Evolutionary conservation across 73 alveolate species (phyloP), one percentile per base, ranked within the genome.

Genomic region (Strombidium stylifer): DNA sequence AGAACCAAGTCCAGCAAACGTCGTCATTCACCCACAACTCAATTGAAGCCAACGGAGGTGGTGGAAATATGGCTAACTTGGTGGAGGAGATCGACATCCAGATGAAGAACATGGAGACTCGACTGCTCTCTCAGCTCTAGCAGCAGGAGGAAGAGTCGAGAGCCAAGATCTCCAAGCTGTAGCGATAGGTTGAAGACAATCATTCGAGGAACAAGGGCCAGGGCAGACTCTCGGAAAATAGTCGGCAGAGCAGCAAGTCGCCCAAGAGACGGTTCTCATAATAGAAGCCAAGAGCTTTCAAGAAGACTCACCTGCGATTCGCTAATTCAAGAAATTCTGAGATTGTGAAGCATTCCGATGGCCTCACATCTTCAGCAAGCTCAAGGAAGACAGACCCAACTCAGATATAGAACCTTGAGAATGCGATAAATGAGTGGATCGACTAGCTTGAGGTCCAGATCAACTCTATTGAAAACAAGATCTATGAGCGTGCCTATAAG

Each of bases 391-490:
- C 4, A 32, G 42, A 32, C n/a, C 42, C 42, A 32, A 10, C 56
- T 3, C 36, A 67, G 49, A 48, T 51, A 32, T 50, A 67, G 69
- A 51, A 48, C 19, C 34, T 67, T 44, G 81, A 67, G 44, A 15
- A 39, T 0, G 69, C 64, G 2, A 15, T 67, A 2, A 67, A 67
- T 24, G 66, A 48, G 10, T 67, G 81, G 81, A 46, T 67, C 1
- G 81, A 45, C 11, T 26, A 67, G 45, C 70, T 67, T 10, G 81
- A 67, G 39, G 81, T 50, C 48, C 28, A 67, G 49, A 48, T 67
- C 3, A 67, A 67, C 45, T 24, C 24, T 12, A 24, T 67, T 27
- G 70, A 67, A 32, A 10, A 32, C 10, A 6, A 32, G 42, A 32
- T 32, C 32, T 11, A 49, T 6, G 69, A 32, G 18, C 30, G 49